Percentiles rank a stretch among this genome's conserved stretches.
Evolutionary conservation across 2,329 filamentous ascomycete species (phyloP).

Genomic region (Penicillium capsulatum): DNA sequence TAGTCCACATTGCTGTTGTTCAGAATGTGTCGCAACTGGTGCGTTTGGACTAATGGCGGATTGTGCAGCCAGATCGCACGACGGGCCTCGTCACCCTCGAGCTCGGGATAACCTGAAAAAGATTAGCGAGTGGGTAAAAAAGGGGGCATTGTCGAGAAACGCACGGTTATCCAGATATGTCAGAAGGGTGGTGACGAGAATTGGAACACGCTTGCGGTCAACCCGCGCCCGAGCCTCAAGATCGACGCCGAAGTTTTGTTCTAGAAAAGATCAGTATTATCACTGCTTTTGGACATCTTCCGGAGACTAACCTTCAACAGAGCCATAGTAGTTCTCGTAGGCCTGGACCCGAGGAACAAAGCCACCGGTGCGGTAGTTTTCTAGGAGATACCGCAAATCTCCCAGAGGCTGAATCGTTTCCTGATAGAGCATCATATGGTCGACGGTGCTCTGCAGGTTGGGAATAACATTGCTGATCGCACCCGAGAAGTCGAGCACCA

Average conservation of each 20-base stretch:
- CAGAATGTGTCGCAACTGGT: slow-evolving; percentile 74
- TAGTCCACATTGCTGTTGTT: slow-evolving; percentile 82
- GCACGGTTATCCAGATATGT: slow-evolving; percentile 85
- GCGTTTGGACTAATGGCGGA: slow-evolving; percentile 77
- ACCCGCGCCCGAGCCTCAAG: slow-evolving; percentile 90
- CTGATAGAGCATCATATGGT: slow-evolving; percentile 98
- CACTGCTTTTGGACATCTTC: neutral
- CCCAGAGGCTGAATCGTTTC: slow-evolving; percentile 93
- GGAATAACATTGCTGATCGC: slow-evolving; percentile 98
- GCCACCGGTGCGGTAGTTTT: slow-evolving; percentile 93
- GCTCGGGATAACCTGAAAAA: slow-evolving; percentile 73
- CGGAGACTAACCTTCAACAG: slow-evolving; percentile 64
- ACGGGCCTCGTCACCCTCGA: slow-evolving; percentile 91
- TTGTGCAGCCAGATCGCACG: slow-evolving; percentile 92
- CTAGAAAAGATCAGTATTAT: slow-evolving; percentile 40
- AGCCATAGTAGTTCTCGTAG: slow-evolving; percentile 99
- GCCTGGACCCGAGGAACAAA: slow-evolving; percentile 86
- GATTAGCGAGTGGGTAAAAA: neutral
- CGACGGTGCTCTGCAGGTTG: slow-evolving; percentile 88
- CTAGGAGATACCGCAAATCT: slow-evolving; percentile 87
- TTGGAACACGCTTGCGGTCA: slow-evolving; percentile 90
- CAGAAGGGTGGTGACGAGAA: slow-evolving; percentile 86
- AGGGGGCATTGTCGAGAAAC: slow-evolving; percentile 9
- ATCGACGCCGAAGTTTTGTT: slow-evolving; percentile 96
- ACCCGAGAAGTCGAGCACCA: slow-evolving; percentile 94